phyloP scores from a whole-genome alignment of 164 flowering plant genomes.

The Paratinospora sagittata region DNA sequence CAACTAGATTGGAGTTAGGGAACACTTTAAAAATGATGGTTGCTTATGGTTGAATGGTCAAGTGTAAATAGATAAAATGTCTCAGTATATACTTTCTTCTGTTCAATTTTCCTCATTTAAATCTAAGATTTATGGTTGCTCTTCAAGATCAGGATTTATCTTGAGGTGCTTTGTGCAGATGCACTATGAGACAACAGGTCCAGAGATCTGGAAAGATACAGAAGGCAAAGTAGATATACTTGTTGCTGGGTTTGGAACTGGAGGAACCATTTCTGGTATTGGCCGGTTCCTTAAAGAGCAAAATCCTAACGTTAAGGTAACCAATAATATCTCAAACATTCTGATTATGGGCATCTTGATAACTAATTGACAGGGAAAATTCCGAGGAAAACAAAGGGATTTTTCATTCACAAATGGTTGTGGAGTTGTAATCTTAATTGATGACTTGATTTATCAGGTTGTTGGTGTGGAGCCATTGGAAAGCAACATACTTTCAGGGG shows the following conservation, averaged over 20 bases:
- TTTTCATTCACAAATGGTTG: not conserved
- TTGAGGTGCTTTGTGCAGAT: no score
- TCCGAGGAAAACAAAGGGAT: not conserved
- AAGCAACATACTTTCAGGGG: slow-evolving; percentile 86
- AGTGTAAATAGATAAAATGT: no score
- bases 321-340: not conserved
- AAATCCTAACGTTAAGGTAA: slow-evolving; percentile 75
- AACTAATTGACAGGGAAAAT: not conserved
- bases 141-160: no score
- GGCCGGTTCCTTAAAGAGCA: slow-evolving; percentile 71
- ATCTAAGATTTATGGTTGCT: no score
- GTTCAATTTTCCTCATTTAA: no score
- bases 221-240: slow-evolving; percentile 91
- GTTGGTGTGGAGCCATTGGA: slow-evolving; percentile 92
- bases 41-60: not conserved
- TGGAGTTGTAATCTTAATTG: not conserved
- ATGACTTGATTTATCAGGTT: slow-evolving; percentile 39
- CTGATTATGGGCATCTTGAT: slow-evolving; percentile 1
- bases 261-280: slow-evolving; percentile 88
- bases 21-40: not conserved
- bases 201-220: slow-evolving; percentile 98
- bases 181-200: slow-evolving; percentile 99
- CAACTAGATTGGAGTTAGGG: no score
- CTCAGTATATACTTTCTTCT: no score
- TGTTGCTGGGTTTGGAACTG: slow-evolving; percentile 93